phyloP scores from a whole-genome alignment of 1,284 basidiomycete genomes.

The Pholiota adiposa region DNA sequence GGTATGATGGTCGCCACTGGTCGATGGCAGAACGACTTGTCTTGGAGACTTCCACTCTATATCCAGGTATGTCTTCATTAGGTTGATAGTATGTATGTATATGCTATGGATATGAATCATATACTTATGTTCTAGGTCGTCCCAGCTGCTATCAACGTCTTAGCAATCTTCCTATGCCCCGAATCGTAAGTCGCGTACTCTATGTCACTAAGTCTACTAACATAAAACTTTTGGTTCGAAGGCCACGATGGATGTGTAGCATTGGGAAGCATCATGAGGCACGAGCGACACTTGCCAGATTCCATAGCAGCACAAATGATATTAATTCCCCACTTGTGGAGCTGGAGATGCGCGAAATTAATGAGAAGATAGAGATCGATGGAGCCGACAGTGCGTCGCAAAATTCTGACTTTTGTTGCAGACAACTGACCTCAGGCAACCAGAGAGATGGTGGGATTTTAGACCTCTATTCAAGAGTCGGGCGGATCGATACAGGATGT shows the following conservation, averaged over 20 bases:
- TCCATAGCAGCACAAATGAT: constrained; percentile 52
- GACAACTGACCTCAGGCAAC: background rate
- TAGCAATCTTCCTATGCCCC: constrained; percentile 50
- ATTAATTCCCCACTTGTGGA: constrained; percentile 52
- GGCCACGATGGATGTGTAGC: constrained; percentile 57
- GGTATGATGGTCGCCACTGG: constrained; percentile 60
- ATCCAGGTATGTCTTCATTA: constrained; percentile 42
- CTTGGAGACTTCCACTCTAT: constrained; percentile 55
- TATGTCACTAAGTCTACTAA: background rate
- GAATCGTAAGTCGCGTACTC: constrained; percentile 44
- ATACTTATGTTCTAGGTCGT: too few species aligned
- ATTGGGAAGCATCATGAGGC: constrained; percentile 46
- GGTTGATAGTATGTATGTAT: too few species aligned
- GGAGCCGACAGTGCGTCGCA: constrained; percentile 44
- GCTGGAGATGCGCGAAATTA: constrained; percentile 56
- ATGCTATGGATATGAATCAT: too few species aligned
- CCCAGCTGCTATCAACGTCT: constrained; percentile 48
- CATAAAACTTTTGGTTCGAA: constrained; percentile 19
- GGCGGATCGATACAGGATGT: constrained; percentile 50
- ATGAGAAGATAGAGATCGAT: constrained; percentile 49
- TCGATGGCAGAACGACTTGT: constrained; percentile 41
- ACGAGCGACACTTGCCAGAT: constrained; percentile 44
- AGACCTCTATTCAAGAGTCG: constrained; percentile 50
- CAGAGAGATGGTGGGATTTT: constrained; percentile 60
- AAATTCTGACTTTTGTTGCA: background rate